Percentiles rank a stretch among this genome's conserved stretches.
Evolutionary conservation across 169 alveolate genomes (phyloP).

Genomic region (Perkinsus marinus): DNA sequence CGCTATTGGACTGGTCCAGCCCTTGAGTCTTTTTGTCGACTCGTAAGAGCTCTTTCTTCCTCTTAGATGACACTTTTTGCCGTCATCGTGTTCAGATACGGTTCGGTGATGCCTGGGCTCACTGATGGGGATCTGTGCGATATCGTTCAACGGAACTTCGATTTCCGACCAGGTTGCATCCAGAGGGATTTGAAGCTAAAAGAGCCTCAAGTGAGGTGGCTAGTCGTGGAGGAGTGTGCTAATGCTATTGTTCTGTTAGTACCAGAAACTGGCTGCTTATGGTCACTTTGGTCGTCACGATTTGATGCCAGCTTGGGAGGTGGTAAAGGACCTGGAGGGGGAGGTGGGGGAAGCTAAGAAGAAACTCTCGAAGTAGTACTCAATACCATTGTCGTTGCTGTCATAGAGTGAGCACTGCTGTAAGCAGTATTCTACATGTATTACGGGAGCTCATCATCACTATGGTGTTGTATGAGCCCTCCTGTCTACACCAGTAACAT

Average conservation of each 20-base stretch:
- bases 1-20: conserved; percentile 93
- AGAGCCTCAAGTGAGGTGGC: conserved; percentile 40
- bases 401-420: too few species aligned
- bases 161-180: conserved; percentile 90
- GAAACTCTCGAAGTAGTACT: not conserved
- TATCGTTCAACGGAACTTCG: conserved; percentile 79
- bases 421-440: not conserved
- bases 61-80: not conserved
- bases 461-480: too few species aligned
- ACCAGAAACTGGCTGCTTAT: conserved; percentile 78
- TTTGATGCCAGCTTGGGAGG: conserved; percentile 84
- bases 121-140: conserved; percentile 74
- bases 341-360: conserved; percentile 24
- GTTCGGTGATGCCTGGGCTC: conserved; percentile 43
- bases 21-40: conserved; percentile 87
- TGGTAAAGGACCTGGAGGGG: conserved; percentile 50
- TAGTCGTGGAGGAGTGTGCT: not conserved
- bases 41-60: conserved; percentile 61
- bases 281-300: conserved; percentile 96
- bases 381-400: not conserved
- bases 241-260: conserved; percentile 10
- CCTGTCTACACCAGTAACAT: not conserved
- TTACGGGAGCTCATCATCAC: not conserved
- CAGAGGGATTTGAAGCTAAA: conserved; percentile 75
- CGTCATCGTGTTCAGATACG: not conserved